Conservation (phyloP, 306 rosid genomes). For the Potentilla sterilis region DNA sequence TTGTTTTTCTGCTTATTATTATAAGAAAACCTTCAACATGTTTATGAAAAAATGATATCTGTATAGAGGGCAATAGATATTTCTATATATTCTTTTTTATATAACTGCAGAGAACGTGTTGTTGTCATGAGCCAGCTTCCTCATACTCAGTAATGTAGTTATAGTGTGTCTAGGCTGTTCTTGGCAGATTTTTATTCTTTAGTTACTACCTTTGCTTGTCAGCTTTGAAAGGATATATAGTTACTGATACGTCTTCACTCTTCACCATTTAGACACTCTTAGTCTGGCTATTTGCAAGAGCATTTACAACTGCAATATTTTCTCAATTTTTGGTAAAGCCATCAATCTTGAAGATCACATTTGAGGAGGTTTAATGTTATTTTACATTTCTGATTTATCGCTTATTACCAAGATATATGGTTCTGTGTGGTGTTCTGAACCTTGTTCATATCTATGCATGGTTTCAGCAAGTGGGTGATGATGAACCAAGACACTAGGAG, state of each 20-base stretch:
- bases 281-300: conserved; percentile 6
- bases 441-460: conserved; percentile 29
- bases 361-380: background rate
- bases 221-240: background rate
- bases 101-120: background rate
- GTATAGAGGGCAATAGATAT: background rate
- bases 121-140: conserved; percentile 3
- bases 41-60: background rate
- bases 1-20: background rate
- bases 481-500: conserved; percentile 90
- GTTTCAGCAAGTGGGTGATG: conserved; percentile 95
- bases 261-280: background rate
- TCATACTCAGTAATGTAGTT: background rate
- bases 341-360: background rate
- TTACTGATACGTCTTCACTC: background rate
- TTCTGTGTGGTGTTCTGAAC: conserved; percentile 18
- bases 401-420: conserved; percentile 8
- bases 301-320: background rate
- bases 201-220: background rate
- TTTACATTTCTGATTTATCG: background rate
- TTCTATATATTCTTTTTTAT: background rate
- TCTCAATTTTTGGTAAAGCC: background rate
- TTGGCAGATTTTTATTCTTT: background rate
- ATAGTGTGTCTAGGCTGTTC: background rate
- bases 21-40: background rate